A percentile compares a stretch with the other conserved stretches of the same genome.
Conservation (phyloP, 768 basidiomycete genomes). For the Tricholoma matsutake region DNA sequence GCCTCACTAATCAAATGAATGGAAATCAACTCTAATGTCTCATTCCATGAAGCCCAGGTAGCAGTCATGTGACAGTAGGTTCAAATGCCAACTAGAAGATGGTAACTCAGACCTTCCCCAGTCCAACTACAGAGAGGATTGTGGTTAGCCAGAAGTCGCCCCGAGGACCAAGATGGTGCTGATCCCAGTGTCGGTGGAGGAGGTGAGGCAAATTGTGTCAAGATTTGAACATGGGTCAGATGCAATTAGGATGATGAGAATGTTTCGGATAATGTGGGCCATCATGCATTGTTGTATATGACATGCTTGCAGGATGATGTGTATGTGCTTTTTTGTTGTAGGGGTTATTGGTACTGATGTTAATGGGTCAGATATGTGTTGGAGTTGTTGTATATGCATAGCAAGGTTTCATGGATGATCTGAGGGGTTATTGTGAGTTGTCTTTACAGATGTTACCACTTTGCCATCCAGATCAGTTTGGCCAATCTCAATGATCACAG, state of each 20-base stretch:
- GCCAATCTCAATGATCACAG: conserved; percentile 91
- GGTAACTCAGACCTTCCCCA: conserved; percentile 56
- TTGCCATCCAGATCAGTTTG: conserved; percentile 73
- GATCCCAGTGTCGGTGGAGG: conserved; percentile 63
- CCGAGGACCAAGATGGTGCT: conserved; percentile 58
- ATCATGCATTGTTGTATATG: conserved; percentile 69
- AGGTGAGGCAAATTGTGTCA: conserved; percentile 33
- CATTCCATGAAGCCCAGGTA: conserved; percentile 83
- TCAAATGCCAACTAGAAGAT: conserved; percentile 41
- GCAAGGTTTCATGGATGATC: conserved; percentile 88
- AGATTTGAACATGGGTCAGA: conserved; percentile 69
- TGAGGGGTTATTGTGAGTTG: conserved; percentile 77
- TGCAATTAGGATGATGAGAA: conserved; percentile 49
- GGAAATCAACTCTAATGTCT: conserved; percentile 72
- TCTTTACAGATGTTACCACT: neutral
- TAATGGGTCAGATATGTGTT: conserved; percentile 59
- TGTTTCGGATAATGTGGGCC: conserved; percentile 76
- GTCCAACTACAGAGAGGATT: conserved; percentile 38
- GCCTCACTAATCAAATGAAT: conserved; percentile 58
- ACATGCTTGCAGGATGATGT: conserved; percentile 65
- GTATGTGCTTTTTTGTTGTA: conserved; percentile 40
- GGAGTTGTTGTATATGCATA: conserved; percentile 79
- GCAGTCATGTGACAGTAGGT: conserved; percentile 71
- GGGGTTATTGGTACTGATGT: conserved; percentile 2
- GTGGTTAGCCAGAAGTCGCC: conserved; percentile 50